Evolutionary conservation across 768 basidiomycete genomes (phyloP), one percentile per base, ranked within the genome.

Genomic region (Boletus vinaceobasis): DNA sequence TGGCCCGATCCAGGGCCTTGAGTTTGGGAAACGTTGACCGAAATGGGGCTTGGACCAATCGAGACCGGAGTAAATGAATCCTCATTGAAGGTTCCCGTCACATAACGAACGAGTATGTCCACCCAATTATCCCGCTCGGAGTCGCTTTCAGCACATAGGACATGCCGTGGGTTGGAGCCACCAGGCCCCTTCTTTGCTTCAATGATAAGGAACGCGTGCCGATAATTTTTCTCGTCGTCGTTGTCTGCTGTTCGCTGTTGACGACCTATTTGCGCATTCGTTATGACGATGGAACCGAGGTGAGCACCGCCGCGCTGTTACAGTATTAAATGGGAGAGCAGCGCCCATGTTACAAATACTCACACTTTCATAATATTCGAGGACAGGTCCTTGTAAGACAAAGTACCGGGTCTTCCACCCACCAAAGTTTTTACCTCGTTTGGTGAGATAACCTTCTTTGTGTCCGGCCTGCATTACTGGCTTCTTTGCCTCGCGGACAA

Each of bases 351-450:
- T 46, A 48, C 35, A 32, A 31, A 56, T n/a, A 83, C 93, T 75
- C 73, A 98, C 96, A 64, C 84, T 87, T 73, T 98, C 97, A 64
- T 90, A 99, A 71, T 98, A 99, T 65, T 96, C 92, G 48, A 98
- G 78, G 2, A 88, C 81, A 4, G 92, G 87, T 0, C 95, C 93
- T 70, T 92, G 88, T 26, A 98, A 77, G 8, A 98, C 93, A 64
- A 98, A 98, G 72, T 86, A 99, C 40, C 97, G 81, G 26, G 93
- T 93, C 68, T 96, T 95, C 96, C 93, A 95, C 2, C 96, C 94
- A 43, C 97, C 97, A 73, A 98, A 98, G 65, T 93, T 97, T 76
- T 98, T 93, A 21, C 95, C 95, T 54, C 93, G 81, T 74, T 98
- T 98, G 19, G 96, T 98, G 35, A 97, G 75, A 69, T 96, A 96